Evolutionary conservation across 2,329 filamentous ascomycete species (phyloP), one percentile per base, ranked within the genome.

Genomic region (Aspergillus felis): DNA sequence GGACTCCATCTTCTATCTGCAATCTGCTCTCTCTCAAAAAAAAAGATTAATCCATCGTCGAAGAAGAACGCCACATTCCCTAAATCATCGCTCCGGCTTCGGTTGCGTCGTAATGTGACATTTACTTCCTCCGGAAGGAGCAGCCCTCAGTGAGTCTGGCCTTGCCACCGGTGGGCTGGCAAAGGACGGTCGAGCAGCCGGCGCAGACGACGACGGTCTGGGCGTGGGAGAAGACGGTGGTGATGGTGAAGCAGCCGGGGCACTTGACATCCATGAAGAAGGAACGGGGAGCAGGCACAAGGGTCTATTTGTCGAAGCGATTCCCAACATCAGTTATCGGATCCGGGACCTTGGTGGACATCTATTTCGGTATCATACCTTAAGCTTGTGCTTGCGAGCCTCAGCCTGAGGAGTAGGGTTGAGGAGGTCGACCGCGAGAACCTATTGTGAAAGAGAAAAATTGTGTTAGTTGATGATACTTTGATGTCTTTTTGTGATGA

Each of bases 181-280:
- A 99, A 66, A 99, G 91, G 71, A 99, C 94, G 74, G 95, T 97
- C 75, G 93, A 96, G 91, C 94, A 99, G 76, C 94, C 94, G 78
- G 92, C 92, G 89, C 94, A 99, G 87, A 97, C 95, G 81, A 99
- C 94, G 80, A 99, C 94, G 79, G 94, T 99, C 87, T 99, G 94
- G 81, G 94, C 94, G 87, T 99, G 94, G 66, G 93, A 97, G 91
- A 97, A 99, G 82, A 99, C 94, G 81, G 94, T 99, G 81, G 94
- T 99, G 87, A 99, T 99, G 81, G 92, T 97, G 89, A 97, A 99
- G 91, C 94, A 99, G 76, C 94, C 94, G 79, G 94, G 94, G 90
- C 94, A 99, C 90, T 99, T 99, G 86, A 99, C 94, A 80, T 99
- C 94, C 94, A 99, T 99, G 91, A 99, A 99, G 90, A 97, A 99